Base-by-base conservation (phyloP, 1,284 basidiomycete species). In the Sporisorium iseilematis-ciliati region DNA sequence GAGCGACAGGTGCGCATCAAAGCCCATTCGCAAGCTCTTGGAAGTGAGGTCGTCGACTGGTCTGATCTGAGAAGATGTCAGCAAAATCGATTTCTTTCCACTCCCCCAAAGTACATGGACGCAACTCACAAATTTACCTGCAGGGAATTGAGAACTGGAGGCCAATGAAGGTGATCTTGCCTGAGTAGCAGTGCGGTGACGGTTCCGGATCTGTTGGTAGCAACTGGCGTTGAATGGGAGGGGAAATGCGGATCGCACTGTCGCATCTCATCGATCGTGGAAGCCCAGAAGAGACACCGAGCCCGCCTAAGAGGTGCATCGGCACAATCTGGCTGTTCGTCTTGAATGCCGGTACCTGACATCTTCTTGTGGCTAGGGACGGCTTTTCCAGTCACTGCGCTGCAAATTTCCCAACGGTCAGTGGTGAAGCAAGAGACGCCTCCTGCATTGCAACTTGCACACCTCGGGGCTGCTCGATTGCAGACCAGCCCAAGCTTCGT, bases 191-290 rank as follows among this genome's bases (percentile, higher is more conserved):
- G 25, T 11, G 60, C 43, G 14, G 60, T 59, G 31, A 63, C 20
- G 12, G 51, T 7, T 16, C 60, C 66, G 4, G 52, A 35, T 29
- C 49, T 53, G 48, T 46, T 63, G 23, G 20, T 45, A 14, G 31
- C 33, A 11, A 63, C 1, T 0, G 43, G 20, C 16, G 29, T 20
- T 4, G 18, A 21, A 10, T 41, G 48, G 6, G 61, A 4, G 4
- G 67, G 67, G 35, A 64, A 56, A 26, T 23, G 12, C 7, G 67
- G 52, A 60, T 70, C 67, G 38, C 61, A 64, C n/a, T 70, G 52
- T 2, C 35, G 61, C 57, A 70, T 59, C 10, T 70, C 67, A 10
- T 52, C 50, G 20, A 70, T n/a, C 2, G 57, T 59, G 12, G 57
- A 60, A 6, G 67, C 60, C 67, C 67, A 70, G 23, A 70, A 59